Evolutionary conservation across 2,329 filamentous ascomycete species (phyloP), one percentile per base, ranked within the genome.

Genomic region (Diplocarpon rosae): DNA sequence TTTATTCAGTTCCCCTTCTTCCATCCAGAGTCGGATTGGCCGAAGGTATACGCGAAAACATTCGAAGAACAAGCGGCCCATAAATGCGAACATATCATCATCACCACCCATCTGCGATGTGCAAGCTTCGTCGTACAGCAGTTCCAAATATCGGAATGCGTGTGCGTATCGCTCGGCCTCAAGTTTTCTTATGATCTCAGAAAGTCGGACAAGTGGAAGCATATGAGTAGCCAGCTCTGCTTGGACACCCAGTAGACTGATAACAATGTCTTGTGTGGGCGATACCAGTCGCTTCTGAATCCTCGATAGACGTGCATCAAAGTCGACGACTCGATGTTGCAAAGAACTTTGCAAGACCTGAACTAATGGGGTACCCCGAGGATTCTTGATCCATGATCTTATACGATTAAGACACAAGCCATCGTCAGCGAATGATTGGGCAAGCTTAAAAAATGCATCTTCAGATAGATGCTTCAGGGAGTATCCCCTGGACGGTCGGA

Each of bases 21-120:
- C 79, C 79, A 95, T 90, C 90, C 90, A 96, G 13, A 72, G 67
- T 30, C 80, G 74, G 36, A 95, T 82, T 0, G 88, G 85, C 32
- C 78, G 78, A 31, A 93, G 70, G 61, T 95, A 96, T 1, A 86
- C 78, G 46, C 80, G 76, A 47, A 95, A 83, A 58, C 86, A 94
- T 37, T 83, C 74, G 44, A 92, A 80, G 59, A 95, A 92, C 3
- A 92, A 69, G 0, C 67, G 66, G 1, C 78, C 77, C 5, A 92
- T 67, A 32, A 75, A 78, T 32, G 67, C 63, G 57, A 85, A 92
- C 1, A 75, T 67, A 0, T 62, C 60, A 1, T 70, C 66, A 44
- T 85, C 76, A 1, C 82, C 83, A 13, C 76, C 73, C 36, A 85
- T 70, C 58, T 95, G 88, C 0, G 81, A 74, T 41, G 75, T 66